phyloP scores from a whole-genome alignment of 2,329 filamentous ascomycete genomes.

The Penicillium sp. region DNA sequence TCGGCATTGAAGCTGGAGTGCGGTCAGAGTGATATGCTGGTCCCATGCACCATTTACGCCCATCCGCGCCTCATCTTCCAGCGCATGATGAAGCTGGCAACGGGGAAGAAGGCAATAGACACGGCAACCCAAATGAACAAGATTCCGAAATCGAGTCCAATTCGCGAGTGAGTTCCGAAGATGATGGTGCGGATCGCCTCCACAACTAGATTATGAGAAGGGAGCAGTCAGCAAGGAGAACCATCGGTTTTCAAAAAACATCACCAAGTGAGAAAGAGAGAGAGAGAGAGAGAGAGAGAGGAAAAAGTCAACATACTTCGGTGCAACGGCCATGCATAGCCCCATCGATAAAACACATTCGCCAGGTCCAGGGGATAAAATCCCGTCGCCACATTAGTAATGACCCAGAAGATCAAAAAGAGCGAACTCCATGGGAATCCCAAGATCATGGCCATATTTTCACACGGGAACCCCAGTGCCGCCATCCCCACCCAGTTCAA shows the following conservation, averaged over 20 bases:
- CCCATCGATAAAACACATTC: slow-evolving; percentile 56
- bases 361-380: slow-evolving; percentile 57
- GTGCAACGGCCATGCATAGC: slow-evolving; percentile 59
- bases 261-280: no score
- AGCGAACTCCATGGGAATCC: slow-evolving; percentile 56
- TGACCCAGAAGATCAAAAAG: slow-evolving; percentile 64
- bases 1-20: no score
- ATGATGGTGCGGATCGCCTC: slow-evolving; percentile 55
- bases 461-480: slow-evolving; percentile 57
- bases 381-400: slow-evolving; percentile 56
- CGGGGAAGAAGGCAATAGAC: slow-evolving; percentile 24
- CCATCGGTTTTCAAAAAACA: not conserved
- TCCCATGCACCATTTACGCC: not conserved
- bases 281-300: no score
- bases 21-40: no score
- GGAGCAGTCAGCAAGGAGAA: slow-evolving; percentile 1
- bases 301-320: slow-evolving; percentile 38
- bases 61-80: slow-evolving; percentile 28
- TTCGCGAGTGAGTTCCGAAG: slow-evolving; percentile 53
- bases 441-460: slow-evolving; percentile 60
- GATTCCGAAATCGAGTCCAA: slow-evolving; percentile 57
- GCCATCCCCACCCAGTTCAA: slow-evolving; percentile 59
- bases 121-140: slow-evolving; percentile 50
- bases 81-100: slow-evolving; percentile 27
- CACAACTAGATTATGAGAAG: slow-evolving; percentile 41